Evolutionary conservation across 1,284 basidiomycete genomes (phyloP), one percentile per base, ranked within the genome.

Genomic region (Marasmius oreades): DNA sequence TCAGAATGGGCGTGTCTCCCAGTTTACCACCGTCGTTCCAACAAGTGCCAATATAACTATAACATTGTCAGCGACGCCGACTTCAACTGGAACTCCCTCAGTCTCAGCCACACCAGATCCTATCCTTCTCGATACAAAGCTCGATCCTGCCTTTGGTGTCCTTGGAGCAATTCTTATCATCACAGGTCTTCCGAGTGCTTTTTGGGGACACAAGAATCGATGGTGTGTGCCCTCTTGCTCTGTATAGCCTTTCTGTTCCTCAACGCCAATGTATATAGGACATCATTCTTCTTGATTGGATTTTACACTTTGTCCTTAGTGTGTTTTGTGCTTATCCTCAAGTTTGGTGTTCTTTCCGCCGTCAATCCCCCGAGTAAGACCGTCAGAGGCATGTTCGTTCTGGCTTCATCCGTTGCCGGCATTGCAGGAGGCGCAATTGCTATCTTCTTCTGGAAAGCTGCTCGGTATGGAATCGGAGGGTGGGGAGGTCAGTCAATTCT

Each of bases 141-240:
- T 98, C 51, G 92, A 95, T 66, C 90, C 92, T 14, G 93, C 87
- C 14, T 98, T 95, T 70, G 94, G 89, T 34, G 88, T 95, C 12
- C 81, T 95, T 6, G 95, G 95, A 51, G 92, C 83, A 6, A 72
- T 97, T 61, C 84, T 98, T 67, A 94, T 98, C 63, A 65, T 96
- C 51, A 92, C 91, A 6, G 95, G 95, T 55, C 76, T 95, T 14
- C 92, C 93, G 3, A 92, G 92, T 60, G 89, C 91, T 0, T 93
- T 93, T 64, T 86, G 92, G 71, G 95, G 95, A 20, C 92, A 94
- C 72, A 95, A 94, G 78, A 95, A 95, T 69, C 78, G 93, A 79
- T 94, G 93, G 93, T 88, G 60, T 50, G 76, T 52, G 61, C 62
- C 16, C 51, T 55, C 60, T 54, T 55, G 62, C 34, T 56, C 57